Base-by-base conservation (phyloP, 1,284 basidiomycete genomes). In the Puccinia sorghi region DNA sequence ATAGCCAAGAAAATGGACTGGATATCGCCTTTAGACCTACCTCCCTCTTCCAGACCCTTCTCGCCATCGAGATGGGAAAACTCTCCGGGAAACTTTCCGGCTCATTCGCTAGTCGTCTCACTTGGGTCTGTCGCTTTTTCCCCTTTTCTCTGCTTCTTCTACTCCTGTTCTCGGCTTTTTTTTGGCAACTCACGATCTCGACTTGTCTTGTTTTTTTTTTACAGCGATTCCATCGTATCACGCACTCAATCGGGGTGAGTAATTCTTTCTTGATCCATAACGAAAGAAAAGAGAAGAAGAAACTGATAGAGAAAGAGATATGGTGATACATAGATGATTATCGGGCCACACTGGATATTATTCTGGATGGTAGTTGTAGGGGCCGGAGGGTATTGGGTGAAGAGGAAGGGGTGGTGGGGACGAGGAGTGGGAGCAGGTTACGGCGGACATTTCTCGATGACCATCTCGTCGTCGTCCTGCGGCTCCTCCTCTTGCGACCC, bases 11-110 rank as follows among this genome's bases (percentile, higher is more conserved):
- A 37, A 78, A 78, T 32, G 66, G 66, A 11, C 17, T 48, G 7
- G 1, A 7, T 25, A 59, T 78, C 54, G 32, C 20, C 22, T 78
- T 66, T 13, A 61, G 48, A 43, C 64, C 66, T 37, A 63, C 52
- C 22, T 78, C 75, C 8, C 15, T 71, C 56, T 78, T 78, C 67
- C 75, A 78, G 43, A 78, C 66, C 52, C 46, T 78, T 3, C 56
- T 78, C 12, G 75, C 66, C 9, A 71, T 78, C 46, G 75, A 78
- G n/a, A 56, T 78, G 54, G 22, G 43, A 17, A 78, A 78, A 39
- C 20, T 57, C 17, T 9, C 7, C 2, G 70, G 52, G 1, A 57
- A 56, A 43, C 37, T 57, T 15, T 25, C 52, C 2, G 70, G 70
- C 2, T 39, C 70, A 3, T 72, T 57, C n/a, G 5, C 32, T 2